Evolutionary conservation across 2,329 filamentous ascomycete species (phyloP), one percentile per base, ranked within the genome.

Genomic region (Claviceps maximensis): DNA sequence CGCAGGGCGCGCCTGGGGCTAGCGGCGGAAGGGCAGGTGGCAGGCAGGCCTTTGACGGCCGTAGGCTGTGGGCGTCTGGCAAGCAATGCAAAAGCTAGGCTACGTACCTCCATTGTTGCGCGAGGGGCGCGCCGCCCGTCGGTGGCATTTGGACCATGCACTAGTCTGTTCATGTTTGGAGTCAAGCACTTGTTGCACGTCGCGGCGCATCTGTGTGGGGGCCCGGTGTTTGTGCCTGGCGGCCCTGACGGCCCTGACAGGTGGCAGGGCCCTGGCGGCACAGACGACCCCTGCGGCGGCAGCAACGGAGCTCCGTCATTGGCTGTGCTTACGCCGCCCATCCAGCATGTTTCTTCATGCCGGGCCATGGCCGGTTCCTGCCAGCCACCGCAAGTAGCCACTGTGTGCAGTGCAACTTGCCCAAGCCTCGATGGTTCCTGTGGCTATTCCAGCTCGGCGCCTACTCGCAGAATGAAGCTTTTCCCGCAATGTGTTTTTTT

Each of bases 331-430:
- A 29, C 29, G 27, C 42, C 29, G 27, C 42, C 47, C n/a, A 25
- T 23, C 45, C 47, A 46, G 36, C 25, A 8, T 17, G 51, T 53
- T 55, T 55, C 51, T 55, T 55, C 51, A 53, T 23, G 19, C 38
- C 47, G 40, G 47, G 40, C 49, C 40, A 51, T 33, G 44, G 15
- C 17, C 6, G 17, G 44, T 33, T 9, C 10, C 31, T 33, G 8
- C 31, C 31, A 33, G 31, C 10, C 31, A 36, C 31, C 31, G 31
- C 31, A 6, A 33, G 31, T 33, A 9, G 19, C 19, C 10, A 23
- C 3, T 13, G 40, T 21, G n/a, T n/a, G 10, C 40, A 41, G 40
- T 8, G 6, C n/a, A 19, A 17, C 40, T 29, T 9, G 29, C 31
- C 7, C 31, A 6, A 13, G 31, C 31, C 31, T 33, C 4, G 31